Evolutionary conservation across 768 basidiomycete genomes (phyloP), one percentile per base, ranked within the genome.

Genomic region (Leucocoprinus leucothites): DNA sequence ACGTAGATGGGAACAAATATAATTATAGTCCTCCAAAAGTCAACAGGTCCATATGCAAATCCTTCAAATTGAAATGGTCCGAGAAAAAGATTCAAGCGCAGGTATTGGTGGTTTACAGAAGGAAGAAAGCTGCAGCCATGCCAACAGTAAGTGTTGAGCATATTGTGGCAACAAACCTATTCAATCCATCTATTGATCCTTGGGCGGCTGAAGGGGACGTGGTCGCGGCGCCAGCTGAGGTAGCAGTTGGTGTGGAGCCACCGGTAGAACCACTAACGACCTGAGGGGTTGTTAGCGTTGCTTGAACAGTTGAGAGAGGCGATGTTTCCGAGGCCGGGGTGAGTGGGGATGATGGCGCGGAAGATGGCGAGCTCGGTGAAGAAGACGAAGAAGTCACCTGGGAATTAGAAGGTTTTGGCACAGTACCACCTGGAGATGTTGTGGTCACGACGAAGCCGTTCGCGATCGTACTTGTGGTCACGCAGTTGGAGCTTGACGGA

Each of bases 401-500:
- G 7, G 48, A 26, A 9, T 14, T 22, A 43, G 57, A 57, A 13
- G 66, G 61, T 59, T 66, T 62, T 45, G 58, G 43, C 41, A 46
- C 51, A 7, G 54, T 45, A 21, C 64, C 60, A 22, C 62, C 35
- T 16, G 61, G 42, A 42, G 63, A 52, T 2, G 63, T 40, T 18
- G 61, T 43, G 14, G 63, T 58, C 43, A 69, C 65, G 38, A 64
- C 61, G 38, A 72, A 58, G 7, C 70, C 75, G 59, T 86, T 82
- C 7, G 76, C 73, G 53, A 91, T 77, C 5, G 81, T 81, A 44
- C 72, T 70, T 16, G 75, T 56, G 2, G 77, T 58, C 14, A 71
- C 73, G 73, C 93, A 94, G 19, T 75, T 69, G 16, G 82, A 87
- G 2, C 85, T 84, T 3, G 81, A 61, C 0, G 84, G 86, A 1